A percentile compares a stretch with the other conserved stretches of the same genome.
Evolutionary conservation across 129 eudicot genomes (phyloP).

Genomic region (Artemisia argyi): DNA sequence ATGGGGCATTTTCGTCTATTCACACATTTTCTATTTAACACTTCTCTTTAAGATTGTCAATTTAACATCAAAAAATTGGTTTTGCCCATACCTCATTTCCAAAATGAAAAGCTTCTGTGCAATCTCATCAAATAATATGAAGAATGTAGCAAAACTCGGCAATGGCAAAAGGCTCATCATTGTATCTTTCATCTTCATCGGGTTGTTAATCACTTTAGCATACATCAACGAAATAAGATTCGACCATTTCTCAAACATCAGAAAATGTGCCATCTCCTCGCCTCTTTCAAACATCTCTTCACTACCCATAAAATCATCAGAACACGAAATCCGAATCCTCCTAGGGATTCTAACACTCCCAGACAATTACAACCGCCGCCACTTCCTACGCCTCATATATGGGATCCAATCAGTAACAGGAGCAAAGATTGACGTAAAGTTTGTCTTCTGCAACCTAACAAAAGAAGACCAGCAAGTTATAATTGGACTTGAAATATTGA

Average conservation of each 20-base stretch:
- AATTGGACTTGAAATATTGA: constrained; percentile 85
- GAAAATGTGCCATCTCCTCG: constrained; percentile 48
- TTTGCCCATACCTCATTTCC: constrained; percentile 27
- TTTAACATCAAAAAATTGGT: constrained; percentile 26
- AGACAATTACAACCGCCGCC: constrained; percentile 73
- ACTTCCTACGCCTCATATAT: constrained; percentile 78
- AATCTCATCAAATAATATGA: constrained; percentile 25
- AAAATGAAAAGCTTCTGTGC: constrained; percentile 7
- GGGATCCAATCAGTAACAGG: constrained; percentile 65
- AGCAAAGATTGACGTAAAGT: constrained; percentile 67
- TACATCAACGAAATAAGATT: constrained; percentile 61
- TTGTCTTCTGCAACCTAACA: constrained; percentile 86
- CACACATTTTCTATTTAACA: constrained; percentile 13
- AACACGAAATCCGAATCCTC: constrained; percentile 63
- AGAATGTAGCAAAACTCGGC: constrained; percentile 19
- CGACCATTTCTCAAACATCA: constrained; percentile 44
- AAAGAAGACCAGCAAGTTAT: constrained; percentile 77
- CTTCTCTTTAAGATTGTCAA: constrained; percentile 45
- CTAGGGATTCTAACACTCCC: constrained; percentile 72
- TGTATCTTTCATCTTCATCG: constrained; percentile 50
- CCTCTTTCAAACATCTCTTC: constrained; percentile 18
- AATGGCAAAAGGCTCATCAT: constrained; percentile 42
- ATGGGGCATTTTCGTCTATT: constrained; percentile 23
- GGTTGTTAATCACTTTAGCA: constrained; percentile 59
- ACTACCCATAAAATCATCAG: constrained; percentile 27